phyloP scores from a whole-genome alignment of 2,329 filamentous ascomycete genomes.

The Penicillium concentricum region DNA sequence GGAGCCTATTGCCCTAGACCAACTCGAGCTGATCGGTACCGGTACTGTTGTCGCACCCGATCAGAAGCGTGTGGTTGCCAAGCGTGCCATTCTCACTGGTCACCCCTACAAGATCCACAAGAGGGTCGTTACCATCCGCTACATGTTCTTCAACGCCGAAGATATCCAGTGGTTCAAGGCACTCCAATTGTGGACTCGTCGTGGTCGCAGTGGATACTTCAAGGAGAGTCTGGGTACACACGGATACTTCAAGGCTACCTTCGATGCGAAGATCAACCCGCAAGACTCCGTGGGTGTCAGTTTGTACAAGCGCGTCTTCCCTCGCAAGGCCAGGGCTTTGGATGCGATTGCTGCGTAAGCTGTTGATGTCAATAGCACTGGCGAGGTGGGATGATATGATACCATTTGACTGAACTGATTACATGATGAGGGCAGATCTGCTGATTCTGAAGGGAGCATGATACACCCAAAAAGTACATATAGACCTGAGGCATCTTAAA shows the following conservation, averaged over 20 bases:
- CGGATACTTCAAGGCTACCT: constrained; percentile 99
- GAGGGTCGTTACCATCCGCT: constrained; percentile 91
- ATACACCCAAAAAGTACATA: constrained; percentile 28
- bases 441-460: constrained; percentile 5
- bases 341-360: constrained; percentile 30
- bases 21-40: constrained; percentile 74
- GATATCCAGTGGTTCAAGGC: constrained; percentile 99
- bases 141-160: constrained; percentile 99
- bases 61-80: constrained; percentile 76
- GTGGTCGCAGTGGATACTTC: constrained; percentile 84
- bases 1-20: constrained; percentile 39
- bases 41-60: constrained; percentile 82
- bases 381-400: constrained; percentile 29
- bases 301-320: constrained; percentile 82
- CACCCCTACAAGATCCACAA: constrained; percentile 99
- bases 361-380: neutral
- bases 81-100: constrained; percentile 88
- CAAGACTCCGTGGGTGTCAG: constrained; percentile 92
- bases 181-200: constrained; percentile 86
- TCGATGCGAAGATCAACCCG: constrained; percentile 93
- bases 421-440: constrained; percentile 11
- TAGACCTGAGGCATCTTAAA: constrained; percentile 27
- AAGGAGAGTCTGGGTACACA: constrained; percentile 95
- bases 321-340: constrained; percentile 61
- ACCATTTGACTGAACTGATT: constrained; percentile 28